Evolutionary conservation across 371 early-diverging fungal species (phyloP).

Genomic region (Syncephalastrum racemosum): DNA sequence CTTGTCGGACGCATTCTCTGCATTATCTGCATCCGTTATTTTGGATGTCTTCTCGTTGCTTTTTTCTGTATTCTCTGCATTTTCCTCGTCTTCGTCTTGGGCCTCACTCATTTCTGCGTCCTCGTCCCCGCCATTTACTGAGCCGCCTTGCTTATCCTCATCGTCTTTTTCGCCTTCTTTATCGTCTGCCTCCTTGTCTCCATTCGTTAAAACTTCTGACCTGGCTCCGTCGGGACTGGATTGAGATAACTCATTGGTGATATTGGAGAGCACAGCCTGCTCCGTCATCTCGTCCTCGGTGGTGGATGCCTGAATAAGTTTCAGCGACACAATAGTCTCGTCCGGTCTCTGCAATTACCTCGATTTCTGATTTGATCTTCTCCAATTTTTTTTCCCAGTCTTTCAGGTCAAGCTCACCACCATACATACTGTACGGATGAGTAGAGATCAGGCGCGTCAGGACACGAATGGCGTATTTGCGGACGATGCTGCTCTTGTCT

Average conservation of each 20-base stretch:
- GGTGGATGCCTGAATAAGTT: too few relatives aligned
- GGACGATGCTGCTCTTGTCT: conserved; percentile 88
- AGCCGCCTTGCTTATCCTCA: not conserved
- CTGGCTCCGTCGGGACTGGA: not conserved
- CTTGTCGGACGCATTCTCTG: conserved; percentile 4
- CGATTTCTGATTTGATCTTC: conserved; percentile 63
- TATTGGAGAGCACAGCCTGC: too few relatives aligned
- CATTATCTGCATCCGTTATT: conserved; percentile 8
- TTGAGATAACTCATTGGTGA: too few relatives aligned
- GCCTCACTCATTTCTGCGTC: conserved; percentile 18
- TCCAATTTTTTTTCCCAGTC: conserved; percentile 66
- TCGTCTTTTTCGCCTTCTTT: conserved; percentile 7
- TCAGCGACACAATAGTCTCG: too few relatives aligned
- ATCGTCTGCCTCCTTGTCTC: conserved; percentile 8
- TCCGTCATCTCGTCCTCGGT: too few relatives aligned
- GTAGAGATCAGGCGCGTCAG: conserved; percentile 77
- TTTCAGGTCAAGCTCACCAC: conserved; percentile 71
- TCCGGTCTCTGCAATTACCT: conserved; percentile 38
- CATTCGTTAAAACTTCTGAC: not conserved
- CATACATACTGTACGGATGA: conserved; percentile 89
- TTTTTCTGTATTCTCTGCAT: conserved; percentile 18
- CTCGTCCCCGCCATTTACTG: conserved; percentile 9
- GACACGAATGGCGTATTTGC: conserved; percentile 86
- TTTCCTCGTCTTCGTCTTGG: conserved; percentile 14
- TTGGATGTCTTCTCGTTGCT: conserved; percentile 16